Base-by-base conservation (phyloP, 345 rosid genomes). In the Ricinus communis region DNA sequence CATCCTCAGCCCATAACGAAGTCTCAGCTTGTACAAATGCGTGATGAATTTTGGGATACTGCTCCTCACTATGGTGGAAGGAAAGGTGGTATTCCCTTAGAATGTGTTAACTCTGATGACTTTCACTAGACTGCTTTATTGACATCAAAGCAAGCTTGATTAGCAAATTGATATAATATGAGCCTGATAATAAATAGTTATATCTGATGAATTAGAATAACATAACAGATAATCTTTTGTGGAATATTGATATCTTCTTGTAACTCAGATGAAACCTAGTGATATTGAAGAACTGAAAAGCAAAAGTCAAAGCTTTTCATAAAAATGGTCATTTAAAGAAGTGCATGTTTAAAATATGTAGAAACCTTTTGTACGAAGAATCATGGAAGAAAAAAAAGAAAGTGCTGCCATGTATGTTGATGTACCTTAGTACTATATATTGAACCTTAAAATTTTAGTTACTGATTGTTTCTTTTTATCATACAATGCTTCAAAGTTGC, bases 31-130 rank as follows among this genome's bases (percentile, higher is more conserved):
- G 54, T 82, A 80, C 85, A 88, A 82, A 30, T 91, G 80, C 90
- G 97, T 57, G 98, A 93, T 68, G 98, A 93, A 72, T 89, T 91
- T 79, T 93, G 93, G 97, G 98, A 93, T 79, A 93, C 98, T 43
- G 92, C 98, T 77, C 98, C 98, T 76, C 98, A 91, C 62, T 93
- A 89, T 77, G 98, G 98, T 59, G 96, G 96, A 52, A 80, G 81
- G 28, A 91, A 88, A 93, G 98, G 97, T 89, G 56, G 5, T 56
- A 27, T 33, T 60, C 58, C 9, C 8, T n/a, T n/a, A n/a, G n/a
- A n/a, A n/a, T n/a, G n/a, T n/a, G n/a, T n/a, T n/a, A n/a, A n/a
- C n/a, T n/a, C n/a, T n/a, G n/a, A n/a, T n/a, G n/a, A n/a, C n/a
- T n/a, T n/a, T n/a, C n/a, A n/a, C n/a, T n/a, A n/a, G n/a, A n/a